Evolutionary conservation across 768 basidiomycete species (phyloP), one percentile per base, ranked within the genome.

Genomic region (Lactifluus piperatus): DNA sequence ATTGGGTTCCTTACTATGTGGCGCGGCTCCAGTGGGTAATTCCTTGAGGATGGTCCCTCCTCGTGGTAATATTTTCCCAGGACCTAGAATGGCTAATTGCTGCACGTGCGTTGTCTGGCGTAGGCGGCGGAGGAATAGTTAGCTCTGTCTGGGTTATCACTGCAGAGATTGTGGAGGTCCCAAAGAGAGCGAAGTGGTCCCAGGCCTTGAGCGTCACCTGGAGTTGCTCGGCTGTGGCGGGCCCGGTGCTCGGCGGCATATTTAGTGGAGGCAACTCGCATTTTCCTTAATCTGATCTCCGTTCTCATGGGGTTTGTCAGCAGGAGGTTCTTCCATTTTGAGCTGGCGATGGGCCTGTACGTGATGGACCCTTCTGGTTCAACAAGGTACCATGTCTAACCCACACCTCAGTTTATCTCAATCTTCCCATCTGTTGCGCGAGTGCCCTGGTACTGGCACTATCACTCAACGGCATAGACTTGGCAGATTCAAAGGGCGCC

Each of bases 91-190:
- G 82, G 81, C 78, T 91, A 51, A 87, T 91, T 58, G 71, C 81
- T 26, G 80, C 84, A 53, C 79, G 90, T 48, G 77, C 73, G 51
- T 58, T 81, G 54, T 86, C 88, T 60, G 91, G 91, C 44, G 76
- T 89, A 58, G 91, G 91, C n/a, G 91, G 85, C 16, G 91, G 91
- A 36, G 91, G 91, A 9, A 91, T 93, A 63, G 90, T 91, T 58
- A 82, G 82, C 68, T 79, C 86, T 44, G 89, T 92, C 36, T 92
- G 91, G 91, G 82, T 88, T 24, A 85, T 93, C 58, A 91, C 88
- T 46, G 81, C 89, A 63, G 90, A 93, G 69, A 83, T 93, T 58
- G 90, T 92, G 43, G 82, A 85, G 69, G 77, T 82, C 29, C 76
- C 74, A 60, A 74, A 79, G 58, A 81, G 88, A 57, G 85, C 88